Evolutionary conservation across 331 rosid species (phyloP), one percentile per base, ranked within the genome.

Genomic region (Acacia pycnantha): DNA sequence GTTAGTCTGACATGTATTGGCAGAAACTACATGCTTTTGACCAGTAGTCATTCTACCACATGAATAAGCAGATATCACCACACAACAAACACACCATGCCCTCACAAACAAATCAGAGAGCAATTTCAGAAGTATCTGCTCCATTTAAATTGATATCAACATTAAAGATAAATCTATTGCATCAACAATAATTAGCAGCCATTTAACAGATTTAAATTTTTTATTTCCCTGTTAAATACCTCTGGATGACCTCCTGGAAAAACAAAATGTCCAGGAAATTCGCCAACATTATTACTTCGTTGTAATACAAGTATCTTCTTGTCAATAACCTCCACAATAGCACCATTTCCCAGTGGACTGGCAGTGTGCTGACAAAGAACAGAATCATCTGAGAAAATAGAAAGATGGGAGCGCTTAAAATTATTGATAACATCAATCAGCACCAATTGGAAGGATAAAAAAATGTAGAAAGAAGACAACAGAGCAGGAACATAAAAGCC

Each of bases 191-290:
- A 78, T 84, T 59, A 29, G 72, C 58, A 74, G 56, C 51, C 68
- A 70, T 24, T 24, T 12, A 80, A 69, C 62, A 48, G 70, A 67
- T 33, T 64, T n/a, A 24, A 47, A 19, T 14, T 73, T 69, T 74
- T 54, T 4, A 16, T 78, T 79, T 76, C 80, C 68, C 31, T 24
- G 53, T 74, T 71, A 62, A 64, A 81, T 93, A 95, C 97, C 99
- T 95, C 98, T 8, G 98, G 98, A 85, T 95, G 99, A 78, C 99
- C 99, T 70, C 99, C 98, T 0, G 99, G 99, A 83, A 95, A 95
- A 44, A 93, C 97, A 86, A 89, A 95, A 90, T 88, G 86, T 82
- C 98, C 97, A 69, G 99, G 97, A 87, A 91, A 93, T 89, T 95
- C 99, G 78, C 97, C 98, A 37, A 95, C 98, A 83, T 93, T 90